Evolutionary conservation across 2,329 filamentous ascomycete genomes (phyloP), one percentile per base, ranked within the genome.

Genomic region (Colletotrichum gigasporum): DNA sequence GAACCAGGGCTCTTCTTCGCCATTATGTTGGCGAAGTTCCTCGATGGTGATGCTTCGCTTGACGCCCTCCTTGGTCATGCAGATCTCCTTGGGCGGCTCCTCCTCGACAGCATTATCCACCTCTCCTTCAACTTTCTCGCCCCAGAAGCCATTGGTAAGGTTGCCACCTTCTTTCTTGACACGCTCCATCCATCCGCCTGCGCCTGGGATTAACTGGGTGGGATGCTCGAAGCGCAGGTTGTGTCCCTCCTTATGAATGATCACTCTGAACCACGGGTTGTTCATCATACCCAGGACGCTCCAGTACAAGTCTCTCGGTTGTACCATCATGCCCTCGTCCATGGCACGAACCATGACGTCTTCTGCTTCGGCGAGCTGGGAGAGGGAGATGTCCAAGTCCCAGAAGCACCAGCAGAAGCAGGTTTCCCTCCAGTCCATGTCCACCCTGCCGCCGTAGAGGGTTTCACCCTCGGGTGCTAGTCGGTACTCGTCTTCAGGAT

Each of bases 281-380:
- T 97, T 97, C 94, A 97, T 97, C 94, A 97, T 97, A 0, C 94
- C 94, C 37, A 97, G 80, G 2, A 97, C 93, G 65, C 89, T 94
- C 94, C 94, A 97, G 79, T 97, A 97, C 92, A 97, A 96, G 71
- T 97, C 94, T 66, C 92, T 85, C 4, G 94, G 94, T 74, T 97
- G 93, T 0, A 92, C 82, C 76, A 91, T 92, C 87, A 97, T 90
- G 57, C 90, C 87, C 68, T 97, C 94, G 70, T 97, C 94, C 93
- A 97, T 97, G 4, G 90, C 91, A 44, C 94, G 85, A 5, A 97
- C 89, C 72, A 96, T 84, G 35, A 97, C 87, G 71, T 94, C 93
- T 42, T 88, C 85, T 1, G 91, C 86, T 3, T 78, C 78, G 39
- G 81, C 80, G 14, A 97, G 80, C 22, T 91, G 87, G 0, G 82